Evolutionary conservation across 306 rosid species (phyloP), one percentile per base, ranked within the genome.

Genomic region (Dalbergia oliveri): DNA sequence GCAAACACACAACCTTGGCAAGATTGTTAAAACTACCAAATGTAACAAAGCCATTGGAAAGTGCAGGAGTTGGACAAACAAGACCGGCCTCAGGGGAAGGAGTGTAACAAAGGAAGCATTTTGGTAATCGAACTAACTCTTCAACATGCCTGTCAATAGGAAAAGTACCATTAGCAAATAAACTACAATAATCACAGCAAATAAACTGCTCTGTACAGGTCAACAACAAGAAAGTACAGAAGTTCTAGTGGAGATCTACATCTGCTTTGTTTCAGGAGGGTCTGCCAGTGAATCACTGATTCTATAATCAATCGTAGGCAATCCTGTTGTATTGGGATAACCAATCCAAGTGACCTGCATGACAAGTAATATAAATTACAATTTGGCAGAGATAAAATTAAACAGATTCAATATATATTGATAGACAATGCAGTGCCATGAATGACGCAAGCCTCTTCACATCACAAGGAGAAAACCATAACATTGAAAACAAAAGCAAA

Each of bases 1-100:
- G 67, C 82, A 37, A 7, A 81, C n/a, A 5, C 64, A 80, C 72
- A 90, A 95, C 99, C 98, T 95, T 95, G 2, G 99, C 99, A 64
- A 95, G 94, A 91, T 95, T 95, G 88, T 95, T 95, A 77, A 95
- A 95, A 87, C 99, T 95, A 54, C 99, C 99, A 85, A 95, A 95
- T 34, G 99, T 95, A 74, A 95, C 10, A 57, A 95, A 95, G 74
- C 98, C 99, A 88, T 95, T 95, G 65, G 99, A 86, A 80, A 95
- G 90, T 51, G 98, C 98, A 64, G 99, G 99, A 79, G 98, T 89
- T 35, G 92, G 91, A 87, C 88, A 73, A 82, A 95, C 86, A 79
- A 94, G 83, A 60, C 99, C 99, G 58, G 99, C 99, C 86, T 93
- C 99, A 14, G 95, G 91, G 43, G 99, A 95, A 79, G 99, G 99